A percentile compares a stretch with the other conserved stretches of the same genome.
These are phyloP conservation scores for Huiozyma sinensis DNA, from an alignment of 805 yeast species.

Conservation along the genomic window DNA sequence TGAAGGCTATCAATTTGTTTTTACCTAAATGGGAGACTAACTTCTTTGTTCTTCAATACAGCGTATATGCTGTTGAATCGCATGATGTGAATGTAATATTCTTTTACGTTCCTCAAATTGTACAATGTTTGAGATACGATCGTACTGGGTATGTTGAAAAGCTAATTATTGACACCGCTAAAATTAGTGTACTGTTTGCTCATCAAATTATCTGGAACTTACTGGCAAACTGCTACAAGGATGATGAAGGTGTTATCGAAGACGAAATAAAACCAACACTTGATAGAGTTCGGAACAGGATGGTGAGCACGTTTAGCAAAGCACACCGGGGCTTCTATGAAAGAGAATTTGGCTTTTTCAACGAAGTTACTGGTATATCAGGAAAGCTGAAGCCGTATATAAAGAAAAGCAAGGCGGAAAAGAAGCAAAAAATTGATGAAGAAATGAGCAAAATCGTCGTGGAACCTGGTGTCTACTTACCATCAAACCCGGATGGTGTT, in stretches of 20 bases:
- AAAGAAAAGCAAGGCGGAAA: conserved; percentile 90
- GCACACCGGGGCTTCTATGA: conserved; percentile 61
- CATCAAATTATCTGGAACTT: conserved; percentile 98
- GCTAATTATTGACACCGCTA: conserved; percentile 84
- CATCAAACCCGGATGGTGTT: conserved; percentile 94
- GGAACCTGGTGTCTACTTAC: conserved; percentile 78
- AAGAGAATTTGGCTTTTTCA: conserved; percentile 79
- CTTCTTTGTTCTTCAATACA: conserved; percentile 67
- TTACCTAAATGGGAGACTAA: conserved; percentile 60
- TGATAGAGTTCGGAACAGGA: conserved; percentile 56
- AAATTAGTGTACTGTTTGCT: conserved; percentile 81
- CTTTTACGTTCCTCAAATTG: conserved; percentile 97
- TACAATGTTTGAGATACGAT: conserved; percentile 82
- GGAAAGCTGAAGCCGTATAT: conserved; percentile 93
- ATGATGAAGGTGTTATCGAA: conserved; percentile 73
- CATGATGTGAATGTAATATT: conserved; percentile 84
- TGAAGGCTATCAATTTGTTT: conserved; percentile 76
- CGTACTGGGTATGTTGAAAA: conserved; percentile 74
- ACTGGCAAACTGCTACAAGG: conserved; percentile 84
- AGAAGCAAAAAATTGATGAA: conserved; percentile 90
- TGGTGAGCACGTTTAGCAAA: conserved; percentile 50
- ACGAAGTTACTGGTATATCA: conserved; percentile 84
- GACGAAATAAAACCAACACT: conserved; percentile 75
- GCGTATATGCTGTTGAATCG: conserved; percentile 79
- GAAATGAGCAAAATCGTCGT: conserved; percentile 76